Conservation (phyloP, 2,329 filamentous ascomycete species). For the Alternaria sp. region DNA sequence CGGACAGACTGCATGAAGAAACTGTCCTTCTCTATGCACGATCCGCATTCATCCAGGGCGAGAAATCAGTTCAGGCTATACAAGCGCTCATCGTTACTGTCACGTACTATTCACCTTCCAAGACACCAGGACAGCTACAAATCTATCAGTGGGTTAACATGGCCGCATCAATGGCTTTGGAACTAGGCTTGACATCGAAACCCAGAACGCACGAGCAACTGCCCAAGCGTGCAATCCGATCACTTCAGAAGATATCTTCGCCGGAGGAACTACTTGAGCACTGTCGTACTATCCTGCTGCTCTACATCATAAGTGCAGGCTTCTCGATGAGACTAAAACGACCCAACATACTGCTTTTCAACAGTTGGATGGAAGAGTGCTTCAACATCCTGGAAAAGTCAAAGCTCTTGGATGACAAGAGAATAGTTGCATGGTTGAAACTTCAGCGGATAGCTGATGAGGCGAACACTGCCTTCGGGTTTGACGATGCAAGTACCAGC, state of each 20-base stretch:
- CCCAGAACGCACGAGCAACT: constrained; percentile 49
- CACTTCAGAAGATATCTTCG: constrained; percentile 46
- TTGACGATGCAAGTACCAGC: constrained; percentile 49
- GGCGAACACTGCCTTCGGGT: constrained; percentile 48
- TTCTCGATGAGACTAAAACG: constrained; percentile 46
- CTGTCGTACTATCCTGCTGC: constrained; percentile 43
- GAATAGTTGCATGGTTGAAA: constrained; percentile 42
- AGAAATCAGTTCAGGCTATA: constrained; percentile 47
- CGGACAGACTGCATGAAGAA: constrained; percentile 46
- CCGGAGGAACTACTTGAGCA: constrained; percentile 47
- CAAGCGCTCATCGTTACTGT: constrained; percentile 48
- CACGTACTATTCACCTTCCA: constrained; percentile 46
- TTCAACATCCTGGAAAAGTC: constrained; percentile 43
- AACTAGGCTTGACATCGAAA: constrained; percentile 48
- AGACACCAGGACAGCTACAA: constrained; percentile 41
- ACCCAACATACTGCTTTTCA: constrained; percentile 46
- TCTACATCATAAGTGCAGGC: constrained; percentile 46
- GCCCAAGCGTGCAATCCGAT: constrained; percentile 44
- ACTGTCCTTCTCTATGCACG: constrained; percentile 45
- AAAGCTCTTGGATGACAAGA: constrained; percentile 39
- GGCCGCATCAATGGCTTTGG: constrained; percentile 48
- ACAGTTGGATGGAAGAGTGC: constrained; percentile 51
- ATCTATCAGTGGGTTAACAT: constrained; percentile 49
- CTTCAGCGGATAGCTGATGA: constrained; percentile 49
- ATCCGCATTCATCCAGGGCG: constrained; percentile 47